These are phyloP conservation scores for Hibiscus tridactylites DNA, from an alignment of 345 rosid species.

Conservation along the genomic window DNA sequence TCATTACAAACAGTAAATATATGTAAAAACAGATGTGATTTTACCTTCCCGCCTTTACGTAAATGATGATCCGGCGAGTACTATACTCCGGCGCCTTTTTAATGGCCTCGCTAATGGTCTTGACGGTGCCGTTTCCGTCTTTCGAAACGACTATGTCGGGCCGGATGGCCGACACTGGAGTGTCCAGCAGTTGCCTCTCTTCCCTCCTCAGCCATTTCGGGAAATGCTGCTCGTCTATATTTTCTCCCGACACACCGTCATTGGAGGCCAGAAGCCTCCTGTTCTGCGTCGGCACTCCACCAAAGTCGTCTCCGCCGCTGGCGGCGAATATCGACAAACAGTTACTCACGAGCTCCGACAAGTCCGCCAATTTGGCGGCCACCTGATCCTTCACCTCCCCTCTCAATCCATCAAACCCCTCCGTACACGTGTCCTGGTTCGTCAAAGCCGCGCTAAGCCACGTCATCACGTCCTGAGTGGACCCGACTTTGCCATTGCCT, in stretches of 20 bases:
- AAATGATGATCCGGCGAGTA: slow-evolving; percentile 61
- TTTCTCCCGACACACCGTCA: slow-evolving; percentile 6
- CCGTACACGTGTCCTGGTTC: slow-evolving; percentile 86
- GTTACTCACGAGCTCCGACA: slow-evolving; percentile 84
- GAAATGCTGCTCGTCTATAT: slow-evolving; percentile 15
- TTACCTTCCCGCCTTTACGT: slow-evolving; percentile 92
- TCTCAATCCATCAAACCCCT: slow-evolving; percentile 60
- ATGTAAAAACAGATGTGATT: no score
- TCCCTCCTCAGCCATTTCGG: slow-evolving; percentile 62
- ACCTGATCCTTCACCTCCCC: slow-evolving; percentile 58
- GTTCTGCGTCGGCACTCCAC: slow-evolving; percentile 86
- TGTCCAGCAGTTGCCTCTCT: slow-evolving; percentile 47
- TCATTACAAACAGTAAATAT: no score
- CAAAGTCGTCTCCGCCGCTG: slow-evolving; percentile 40
- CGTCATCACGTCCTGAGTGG: slow-evolving; percentile 60
- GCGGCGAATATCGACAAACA: slow-evolving; percentile 74
- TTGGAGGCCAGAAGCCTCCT: slow-evolving; percentile 37
- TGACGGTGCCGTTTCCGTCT: slow-evolving; percentile 76
- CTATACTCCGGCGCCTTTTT: slow-evolving; percentile 75
- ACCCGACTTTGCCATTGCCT: slow-evolving; percentile 11
- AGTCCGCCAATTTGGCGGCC: slow-evolving; percentile 46
- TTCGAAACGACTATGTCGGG: slow-evolving; percentile 80
- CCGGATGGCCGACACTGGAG: slow-evolving; percentile 51
- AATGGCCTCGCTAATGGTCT: slow-evolving; percentile 80
- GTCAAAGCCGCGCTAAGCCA: slow-evolving; percentile 96